These are phyloP conservation scores for Grigorovia yakushimaensis DNA, from an alignment of 805 yeast genomes.

Conservation along the genomic window DNA sequence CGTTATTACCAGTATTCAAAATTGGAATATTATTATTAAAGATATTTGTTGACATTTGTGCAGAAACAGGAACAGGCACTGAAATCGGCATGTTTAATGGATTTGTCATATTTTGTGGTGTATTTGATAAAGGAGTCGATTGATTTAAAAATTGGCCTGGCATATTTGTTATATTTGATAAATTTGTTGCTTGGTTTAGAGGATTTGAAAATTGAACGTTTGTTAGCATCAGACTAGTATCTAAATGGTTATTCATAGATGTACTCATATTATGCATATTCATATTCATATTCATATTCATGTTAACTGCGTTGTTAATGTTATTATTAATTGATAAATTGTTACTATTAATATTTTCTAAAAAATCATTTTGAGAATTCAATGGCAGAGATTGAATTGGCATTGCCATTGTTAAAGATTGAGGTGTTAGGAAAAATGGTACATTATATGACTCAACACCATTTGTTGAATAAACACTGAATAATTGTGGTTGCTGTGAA, in stretches of 20 bases:
- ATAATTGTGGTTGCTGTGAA: slow-evolving; percentile 1
- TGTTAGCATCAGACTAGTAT: no score
- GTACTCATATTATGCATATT: neutral
- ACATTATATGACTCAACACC: slow-evolving; percentile 3
- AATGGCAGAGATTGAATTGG: neutral
- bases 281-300: neutral
- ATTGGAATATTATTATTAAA: neutral
- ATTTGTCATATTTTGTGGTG: neutral
- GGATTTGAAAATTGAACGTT: slow-evolving; percentile 3
- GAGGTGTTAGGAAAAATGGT: slow-evolving; percentile 5
- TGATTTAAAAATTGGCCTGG: neutral
- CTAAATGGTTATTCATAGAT: slow-evolving; percentile 1
- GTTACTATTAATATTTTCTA: neutral
- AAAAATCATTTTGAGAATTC: neutral
- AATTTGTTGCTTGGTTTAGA: neutral
- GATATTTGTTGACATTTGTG: neutral
- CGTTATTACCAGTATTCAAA: neutral
- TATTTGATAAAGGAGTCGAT: neutral
- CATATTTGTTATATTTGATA: neutral
- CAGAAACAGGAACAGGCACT: neutral
- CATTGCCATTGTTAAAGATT: slow-evolving; percentile 5
- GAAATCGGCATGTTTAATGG: neutral
- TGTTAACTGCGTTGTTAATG: no score
- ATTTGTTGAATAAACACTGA: slow-evolving; percentile 1
- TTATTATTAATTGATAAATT: neutral